Base-by-base conservation (phyloP, 352 stramenopile species). In the Elongisporangium senticosum region DNA sequence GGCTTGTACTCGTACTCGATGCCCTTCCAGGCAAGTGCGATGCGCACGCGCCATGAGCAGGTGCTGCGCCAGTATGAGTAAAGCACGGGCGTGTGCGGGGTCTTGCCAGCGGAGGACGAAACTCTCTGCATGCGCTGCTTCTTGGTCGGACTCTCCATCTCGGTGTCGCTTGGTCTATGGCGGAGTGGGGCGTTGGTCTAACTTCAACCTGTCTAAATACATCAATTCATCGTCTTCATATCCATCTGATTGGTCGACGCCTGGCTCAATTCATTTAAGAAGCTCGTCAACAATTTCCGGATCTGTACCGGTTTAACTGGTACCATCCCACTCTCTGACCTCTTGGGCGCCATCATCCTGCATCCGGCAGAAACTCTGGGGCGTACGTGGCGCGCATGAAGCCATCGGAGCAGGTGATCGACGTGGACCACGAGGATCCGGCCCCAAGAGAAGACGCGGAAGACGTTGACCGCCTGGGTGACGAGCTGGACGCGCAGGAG, bases 31-130 rank as follows among this genome's bases (percentile, higher is more conserved):
- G 80, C 74, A 28, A 98, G 72, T 10, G 82, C 87, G 43, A 97
- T 96, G 21, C 91, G 78, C 15, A 97, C 89, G 56, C 86, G 79
- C 89, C 88, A 98, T 19, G 87, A 83, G 60, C 82, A 96, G 48
- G 86, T 95, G 28, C 87, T 97, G 56, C 77, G 79, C 83, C 85
- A 96, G 69, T 95, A 97, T 51, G 72, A 86, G 69, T 97, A 97
- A 28, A 98, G 65, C 58, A 73, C 67, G 33, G 33, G 33, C 33
- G 33, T 7, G 4, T 43, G 33, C 33, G 33, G 3, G 13, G 10
- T 10, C 33, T 43, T 43, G 33, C 5, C 33, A 43, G 11, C 7
- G 7, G 28, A 39, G 28, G 28, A 39, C 21, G 52, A 52, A 14
- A n/a, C n/a, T 47, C 28, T 47, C 26, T 26, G 24, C 60, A 22